These are phyloP conservation scores for Xylariaceae sp. DNA, from an alignment of 2,329 filamentous ascomycete species.

Conservation along the genomic window DNA sequence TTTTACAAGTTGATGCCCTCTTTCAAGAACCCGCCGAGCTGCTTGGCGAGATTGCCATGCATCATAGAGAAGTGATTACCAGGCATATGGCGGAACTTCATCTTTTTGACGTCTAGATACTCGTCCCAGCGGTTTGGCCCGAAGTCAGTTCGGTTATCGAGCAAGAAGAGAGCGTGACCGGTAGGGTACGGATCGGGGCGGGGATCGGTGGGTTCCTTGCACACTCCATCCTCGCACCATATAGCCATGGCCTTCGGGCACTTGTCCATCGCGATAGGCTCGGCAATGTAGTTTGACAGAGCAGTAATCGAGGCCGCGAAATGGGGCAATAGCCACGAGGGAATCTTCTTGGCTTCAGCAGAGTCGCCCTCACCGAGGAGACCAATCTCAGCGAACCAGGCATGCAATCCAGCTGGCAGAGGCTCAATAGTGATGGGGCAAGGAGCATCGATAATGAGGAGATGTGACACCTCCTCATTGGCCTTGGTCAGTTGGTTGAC, in stretches of 20 bases:
- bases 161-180: constrained; percentile 70
- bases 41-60: constrained; percentile 58
- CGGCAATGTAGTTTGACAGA: constrained; percentile 72
- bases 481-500: constrained; percentile 64
- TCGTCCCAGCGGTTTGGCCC: constrained; percentile 73
- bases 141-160: constrained; percentile 77
- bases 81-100: constrained; percentile 70
- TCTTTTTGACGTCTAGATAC: constrained; percentile 66
- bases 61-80: constrained; percentile 82
- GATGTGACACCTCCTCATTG: constrained; percentile 63
- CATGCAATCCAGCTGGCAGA: constrained; percentile 69
- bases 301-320: constrained; percentile 73
- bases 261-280: constrained; percentile 63
- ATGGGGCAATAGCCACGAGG: constrained; percentile 76
- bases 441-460: constrained; percentile 72
- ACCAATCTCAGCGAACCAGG: constrained; percentile 76
- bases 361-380: constrained; percentile 69
- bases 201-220: constrained; percentile 69
- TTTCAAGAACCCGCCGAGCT: constrained; percentile 42
- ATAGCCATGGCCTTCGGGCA: constrained; percentile 69
- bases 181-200: constrained; percentile 66
- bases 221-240: constrained; percentile 78
- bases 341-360: constrained; percentile 61
- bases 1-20: constrained; percentile 40
- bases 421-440: constrained; percentile 73